Conservation (phyloP, 768 basidiomycete genomes). For the Mrakia gelida region DNA sequence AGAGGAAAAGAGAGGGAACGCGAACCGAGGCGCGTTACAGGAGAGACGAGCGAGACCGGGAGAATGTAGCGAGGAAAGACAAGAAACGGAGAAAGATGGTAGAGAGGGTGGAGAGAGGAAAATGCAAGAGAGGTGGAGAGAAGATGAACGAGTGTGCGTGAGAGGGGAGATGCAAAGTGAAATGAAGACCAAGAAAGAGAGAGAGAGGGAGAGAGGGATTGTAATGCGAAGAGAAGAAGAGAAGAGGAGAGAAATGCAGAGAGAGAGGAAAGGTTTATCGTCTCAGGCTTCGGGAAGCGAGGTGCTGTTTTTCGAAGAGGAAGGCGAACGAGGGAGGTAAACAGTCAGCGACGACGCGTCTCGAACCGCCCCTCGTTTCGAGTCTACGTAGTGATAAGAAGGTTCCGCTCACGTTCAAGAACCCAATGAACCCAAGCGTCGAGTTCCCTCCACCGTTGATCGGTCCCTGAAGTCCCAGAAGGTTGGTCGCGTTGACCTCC, state of each 20-base stretch:
- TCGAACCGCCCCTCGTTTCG: background rate
- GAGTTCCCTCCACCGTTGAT: conserved; percentile 1
- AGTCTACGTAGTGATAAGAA: no score
- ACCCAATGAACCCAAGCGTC: background rate
- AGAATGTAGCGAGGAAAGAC: background rate
- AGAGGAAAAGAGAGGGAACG: background rate
- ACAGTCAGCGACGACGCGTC: background rate
- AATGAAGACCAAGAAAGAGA: background rate
- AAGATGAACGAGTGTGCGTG: no score
- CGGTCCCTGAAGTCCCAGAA: background rate
- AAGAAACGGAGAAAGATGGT: background rate
- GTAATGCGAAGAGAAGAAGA: background rate
- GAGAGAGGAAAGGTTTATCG: background rate
- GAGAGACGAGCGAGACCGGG: no score
- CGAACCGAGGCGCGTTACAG: background rate
- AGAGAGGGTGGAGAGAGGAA: background rate
- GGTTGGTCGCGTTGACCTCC: conserved; percentile 3
- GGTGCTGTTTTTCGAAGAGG: background rate
- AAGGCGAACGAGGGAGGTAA: background rate
- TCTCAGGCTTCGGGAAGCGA: background rate
- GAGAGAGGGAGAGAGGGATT: no score
- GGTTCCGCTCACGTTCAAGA: background rate
- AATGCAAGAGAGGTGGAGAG: background rate
- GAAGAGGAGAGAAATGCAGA: background rate
- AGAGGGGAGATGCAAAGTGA: background rate